Conservation (phyloP, 106 monocot genomes). For the Agapanthus africanus region DNA sequence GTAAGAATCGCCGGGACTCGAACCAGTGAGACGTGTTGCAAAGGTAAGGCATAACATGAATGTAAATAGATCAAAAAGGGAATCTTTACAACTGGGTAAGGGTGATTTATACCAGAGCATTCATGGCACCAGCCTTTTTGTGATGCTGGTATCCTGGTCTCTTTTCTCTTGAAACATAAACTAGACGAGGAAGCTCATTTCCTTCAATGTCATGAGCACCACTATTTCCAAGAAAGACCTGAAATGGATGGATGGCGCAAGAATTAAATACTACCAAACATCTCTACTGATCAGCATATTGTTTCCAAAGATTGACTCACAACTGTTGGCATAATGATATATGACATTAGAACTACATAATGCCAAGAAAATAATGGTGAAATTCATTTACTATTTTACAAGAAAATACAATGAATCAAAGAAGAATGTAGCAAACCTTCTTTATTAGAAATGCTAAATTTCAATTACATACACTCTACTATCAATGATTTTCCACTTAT, state of each 20-base stretch:
- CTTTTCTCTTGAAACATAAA: constrained; percentile 95
- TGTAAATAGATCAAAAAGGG: not conserved
- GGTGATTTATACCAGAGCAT: constrained; percentile 58
- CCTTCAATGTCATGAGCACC: constrained; percentile 82
- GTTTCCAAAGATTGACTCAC: not conserved
- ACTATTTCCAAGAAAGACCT: constrained; percentile 89
- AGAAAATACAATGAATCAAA: not conserved
- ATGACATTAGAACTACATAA: not conserved
- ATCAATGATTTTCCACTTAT: too few species aligned
- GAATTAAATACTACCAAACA: not conserved
- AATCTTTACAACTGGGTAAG: not conserved
- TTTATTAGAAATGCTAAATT: too few species aligned
- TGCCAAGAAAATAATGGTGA: not conserved
- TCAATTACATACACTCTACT: too few species aligned
- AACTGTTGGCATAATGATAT: not conserved
- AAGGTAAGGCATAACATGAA: not conserved
- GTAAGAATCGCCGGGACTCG: constrained; percentile 88
- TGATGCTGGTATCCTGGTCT: constrained; percentile 98
- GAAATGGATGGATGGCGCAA: not conserved
- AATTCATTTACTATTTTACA: not conserved
- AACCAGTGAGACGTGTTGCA: constrained; percentile 36
- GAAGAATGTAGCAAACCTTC: not conserved
- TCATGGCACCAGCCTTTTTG: constrained; percentile 95
- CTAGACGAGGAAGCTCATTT: constrained; percentile 85
- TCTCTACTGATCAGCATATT: not conserved